Evolutionary conservation across 306 rosid genomes (phyloP).

Genomic region (Mimosa bimucronata): DNA sequence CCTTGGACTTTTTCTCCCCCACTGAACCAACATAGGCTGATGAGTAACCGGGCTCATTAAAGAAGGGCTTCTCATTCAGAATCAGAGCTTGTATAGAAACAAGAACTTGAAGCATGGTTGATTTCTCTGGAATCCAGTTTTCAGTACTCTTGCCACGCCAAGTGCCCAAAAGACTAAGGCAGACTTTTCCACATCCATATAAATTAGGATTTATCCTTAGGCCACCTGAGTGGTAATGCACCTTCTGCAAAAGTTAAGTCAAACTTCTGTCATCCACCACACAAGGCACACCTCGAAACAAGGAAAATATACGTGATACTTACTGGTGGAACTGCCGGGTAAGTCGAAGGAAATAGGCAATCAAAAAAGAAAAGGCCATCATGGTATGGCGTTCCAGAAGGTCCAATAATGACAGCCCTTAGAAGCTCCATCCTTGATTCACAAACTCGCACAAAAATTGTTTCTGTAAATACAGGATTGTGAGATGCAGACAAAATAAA

Average conservation of each 20-base stretch:
- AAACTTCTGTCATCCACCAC: constrained; percentile 27
- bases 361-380: constrained; percentile 87
- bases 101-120: constrained; percentile 90
- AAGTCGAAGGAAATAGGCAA: constrained; percentile 63
- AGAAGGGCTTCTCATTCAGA: constrained; percentile 74
- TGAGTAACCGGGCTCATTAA: constrained; percentile 72
- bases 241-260: constrained; percentile 56
- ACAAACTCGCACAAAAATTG: constrained; percentile 74
- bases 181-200: constrained; percentile 74
- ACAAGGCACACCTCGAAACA: constrained; percentile 27
- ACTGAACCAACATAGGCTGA: constrained; percentile 36
- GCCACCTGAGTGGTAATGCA: constrained; percentile 84
- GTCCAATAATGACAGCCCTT: constrained; percentile 77
- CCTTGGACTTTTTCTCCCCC: constrained; percentile 64
- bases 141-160: constrained; percentile 68
- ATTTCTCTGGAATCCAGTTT: constrained; percentile 71
- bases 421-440: constrained; percentile 80
- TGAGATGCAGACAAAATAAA: constrained; percentile 33
- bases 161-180: constrained; percentile 87
- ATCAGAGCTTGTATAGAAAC: constrained; percentile 85
- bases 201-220: constrained; percentile 82
- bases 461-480: constrained; percentile 49
- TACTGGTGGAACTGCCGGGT: constrained; percentile 78
- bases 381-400: constrained; percentile 84
- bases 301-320: constrained; percentile 37